Percentiles rank a stretch among this genome's conserved stretches.
Evolutionary conservation across 495 filamentous ascomycete genomes (phyloP).

Genomic region (Penicillium cinerascens): DNA sequence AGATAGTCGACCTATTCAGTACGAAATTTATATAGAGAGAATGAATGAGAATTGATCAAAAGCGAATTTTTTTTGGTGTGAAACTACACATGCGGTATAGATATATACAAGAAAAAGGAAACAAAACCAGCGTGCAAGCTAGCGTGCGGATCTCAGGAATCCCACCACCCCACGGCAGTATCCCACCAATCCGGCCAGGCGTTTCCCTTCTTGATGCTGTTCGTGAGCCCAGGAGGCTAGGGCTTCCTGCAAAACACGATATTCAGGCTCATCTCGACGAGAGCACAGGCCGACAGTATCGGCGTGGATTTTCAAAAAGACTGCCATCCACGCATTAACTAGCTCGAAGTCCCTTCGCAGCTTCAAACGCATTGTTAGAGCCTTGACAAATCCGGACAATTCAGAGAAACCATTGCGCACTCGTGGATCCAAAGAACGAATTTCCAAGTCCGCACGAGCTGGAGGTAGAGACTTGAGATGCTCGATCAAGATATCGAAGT

Average conservation of each 20-base stretch:
- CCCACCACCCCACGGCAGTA: slow-evolving; percentile 86
- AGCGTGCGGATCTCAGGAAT: slow-evolving; percentile 68
- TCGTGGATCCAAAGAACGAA: slow-evolving; percentile 66
- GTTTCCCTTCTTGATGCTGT: slow-evolving; percentile 63
- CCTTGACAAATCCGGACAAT: slow-evolving; percentile 65
- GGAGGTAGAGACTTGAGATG: slow-evolving; percentile 77
- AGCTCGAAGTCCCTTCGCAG: slow-evolving; percentile 81
- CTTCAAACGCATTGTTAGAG: slow-evolving; percentile 65
- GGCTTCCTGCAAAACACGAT: slow-evolving; percentile 45
- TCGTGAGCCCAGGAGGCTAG: slow-evolving; percentile 62
- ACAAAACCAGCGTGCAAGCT: not conserved
- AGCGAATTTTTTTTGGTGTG: not conserved
- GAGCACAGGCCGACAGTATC: slow-evolving; percentile 50
- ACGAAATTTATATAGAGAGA: not conserved
- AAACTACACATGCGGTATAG: not conserved
- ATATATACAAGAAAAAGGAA: not conserved
- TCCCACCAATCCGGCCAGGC: slow-evolving; percentile 73
- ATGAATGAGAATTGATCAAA: not conserved
- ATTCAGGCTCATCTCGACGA: slow-evolving; percentile 36
- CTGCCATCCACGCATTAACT: slow-evolving; percentile 92
- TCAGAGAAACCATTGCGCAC: slow-evolving; percentile 48
- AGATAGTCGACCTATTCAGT: not conserved
- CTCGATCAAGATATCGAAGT: slow-evolving; percentile 57
- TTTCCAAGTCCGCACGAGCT: slow-evolving; percentile 79
- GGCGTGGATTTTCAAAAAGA: slow-evolving; percentile 76